Evolutionary conservation across 1,284 basidiomycete species (phyloP).

Genomic region (Volvariella volvacea): DNA sequence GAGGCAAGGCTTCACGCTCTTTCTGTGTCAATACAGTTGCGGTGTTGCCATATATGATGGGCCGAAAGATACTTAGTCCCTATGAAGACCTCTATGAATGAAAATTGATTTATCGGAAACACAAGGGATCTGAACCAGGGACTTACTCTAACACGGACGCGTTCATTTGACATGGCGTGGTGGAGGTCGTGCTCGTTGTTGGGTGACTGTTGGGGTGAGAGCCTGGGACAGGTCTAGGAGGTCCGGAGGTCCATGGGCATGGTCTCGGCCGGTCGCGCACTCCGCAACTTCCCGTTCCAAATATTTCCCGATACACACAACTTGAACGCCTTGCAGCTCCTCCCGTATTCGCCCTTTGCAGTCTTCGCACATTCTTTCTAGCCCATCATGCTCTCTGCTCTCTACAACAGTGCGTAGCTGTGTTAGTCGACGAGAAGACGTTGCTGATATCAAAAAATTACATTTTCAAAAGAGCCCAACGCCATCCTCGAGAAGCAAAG

Average conservation of each 20-base stretch:
- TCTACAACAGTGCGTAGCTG: conserved; percentile 41
- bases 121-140: conserved; percentile 8
- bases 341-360: conserved; percentile 10
- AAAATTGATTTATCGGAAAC: conserved; percentile 9
- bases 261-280: conserved; percentile 18
- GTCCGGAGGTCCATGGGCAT: conserved; percentile 1
- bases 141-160: conserved; percentile 68
- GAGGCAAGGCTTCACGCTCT: conserved; percentile 58
- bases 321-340: conserved; percentile 11
- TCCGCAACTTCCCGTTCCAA: conserved; percentile 31
- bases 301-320: conserved; percentile 12
- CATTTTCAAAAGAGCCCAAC: conserved; percentile 48
- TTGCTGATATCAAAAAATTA: conserved; percentile 7
- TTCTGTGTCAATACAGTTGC: conserved; percentile 75
- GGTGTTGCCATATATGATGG: conserved; percentile 96
- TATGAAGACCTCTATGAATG: conserved; percentile 23
- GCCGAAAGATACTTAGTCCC: conserved; percentile 87
- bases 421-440: conserved; percentile 3
- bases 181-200: conserved; percentile 13
- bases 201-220: conserved; percentile 2
- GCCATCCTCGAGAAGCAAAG: conserved; percentile 57
- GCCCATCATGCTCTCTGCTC: conserved; percentile 45
- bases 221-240: conserved; percentile 4
- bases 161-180: conserved; percentile 49
- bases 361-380: conserved; percentile 10